These are phyloP conservation scores for Colletotrichum plurivorum DNA, from an alignment of 2,329 filamentous ascomycete genomes.

Conservation along the genomic window DNA sequence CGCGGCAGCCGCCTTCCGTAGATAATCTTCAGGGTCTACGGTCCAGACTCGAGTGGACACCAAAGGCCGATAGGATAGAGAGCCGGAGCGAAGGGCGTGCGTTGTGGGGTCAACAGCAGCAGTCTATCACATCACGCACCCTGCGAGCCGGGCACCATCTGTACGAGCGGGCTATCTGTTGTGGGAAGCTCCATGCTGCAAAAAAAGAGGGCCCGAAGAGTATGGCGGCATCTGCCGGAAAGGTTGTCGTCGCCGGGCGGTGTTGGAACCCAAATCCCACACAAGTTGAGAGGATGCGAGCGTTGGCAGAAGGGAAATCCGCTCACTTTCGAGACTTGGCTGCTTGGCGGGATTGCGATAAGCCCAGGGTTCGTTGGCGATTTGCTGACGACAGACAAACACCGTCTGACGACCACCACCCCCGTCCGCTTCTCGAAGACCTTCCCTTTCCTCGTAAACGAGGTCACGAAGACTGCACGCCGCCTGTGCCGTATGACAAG, in stretches of 20 bases:
- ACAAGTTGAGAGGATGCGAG: neutral
- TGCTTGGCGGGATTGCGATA: slow-evolving; percentile 35
- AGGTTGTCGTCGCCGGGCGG: neutral
- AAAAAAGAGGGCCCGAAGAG: neutral
- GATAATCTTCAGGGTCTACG: slow-evolving; percentile 3
- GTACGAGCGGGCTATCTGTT: neutral
- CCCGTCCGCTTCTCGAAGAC: slow-evolving; percentile 11
- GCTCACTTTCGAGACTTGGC: slow-evolving; percentile 10
- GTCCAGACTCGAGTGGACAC: slow-evolving; percentile 6
- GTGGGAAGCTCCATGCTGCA: slow-evolving; percentile 12
- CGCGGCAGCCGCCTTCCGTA: neutral
- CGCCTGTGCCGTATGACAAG: slow-evolving; percentile 19
- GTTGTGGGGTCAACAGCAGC: neutral
- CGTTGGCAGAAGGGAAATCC: neutral
- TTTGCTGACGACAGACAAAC: neutral
- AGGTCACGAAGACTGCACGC: slow-evolving; percentile 2
- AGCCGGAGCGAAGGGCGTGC: neutral
- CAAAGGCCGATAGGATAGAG: neutral
- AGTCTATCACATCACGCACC: neutral
- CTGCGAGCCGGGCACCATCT: neutral
- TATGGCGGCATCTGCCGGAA: slow-evolving; percentile 2
- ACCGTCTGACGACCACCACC: neutral
- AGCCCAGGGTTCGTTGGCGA: slow-evolving; percentile 29
- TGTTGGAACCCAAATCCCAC: neutral
- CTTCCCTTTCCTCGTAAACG: slow-evolving; percentile 13